Evolutionary conservation across 2,329 filamentous ascomycete genomes (phyloP), one percentile per base, ranked within the genome.

Genomic region (Coniochaeta prunicola): DNA sequence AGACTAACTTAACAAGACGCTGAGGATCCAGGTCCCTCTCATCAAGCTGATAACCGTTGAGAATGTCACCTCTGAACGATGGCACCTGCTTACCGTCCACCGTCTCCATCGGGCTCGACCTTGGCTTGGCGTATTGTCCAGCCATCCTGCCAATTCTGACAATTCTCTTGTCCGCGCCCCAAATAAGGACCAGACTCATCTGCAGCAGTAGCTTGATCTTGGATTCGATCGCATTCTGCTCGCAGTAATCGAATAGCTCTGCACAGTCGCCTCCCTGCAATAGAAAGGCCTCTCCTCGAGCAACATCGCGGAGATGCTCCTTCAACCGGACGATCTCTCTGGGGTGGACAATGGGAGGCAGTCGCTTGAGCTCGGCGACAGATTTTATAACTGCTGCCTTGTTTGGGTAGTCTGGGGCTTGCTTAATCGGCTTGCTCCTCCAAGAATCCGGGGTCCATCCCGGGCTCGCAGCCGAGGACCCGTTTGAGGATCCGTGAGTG

Each of bases 181-280:
- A 97, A 71, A 97, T 92, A 61, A 99, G 80, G 1, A 99, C 91
- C 66, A 99, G 77, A 64, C 91, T 96, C 93, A 99, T 97, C 76
- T 99, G 94, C 60, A 99, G 79, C 31, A 99, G 82, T 28, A 99
- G 84, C 77, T 97, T 97, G 74, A 97, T 91, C 80, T 97, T 99
- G 63, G 91, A 89, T 75, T 97, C 92, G 66, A 99, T 97, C 64
- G 90, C 89, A 15, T 84, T 83, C 71, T 92, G 88, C 67, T 90
- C 87, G 74, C 94, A 99, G 79, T 99, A 99, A 73, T 94, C 91
- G 69, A 99, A 99, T 10, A 97, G 83, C 77, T 99, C 94, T 17
- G 94, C 94, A 70, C 94, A 99, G 76, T 99, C 94, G 62, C 93
- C 94, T 61, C 94, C 94, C 76, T 99, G 94, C 4, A 99, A 84